phyloP scores from a whole-genome alignment of 208 protist genomes.

The Leishmania braziliensis region DNA sequence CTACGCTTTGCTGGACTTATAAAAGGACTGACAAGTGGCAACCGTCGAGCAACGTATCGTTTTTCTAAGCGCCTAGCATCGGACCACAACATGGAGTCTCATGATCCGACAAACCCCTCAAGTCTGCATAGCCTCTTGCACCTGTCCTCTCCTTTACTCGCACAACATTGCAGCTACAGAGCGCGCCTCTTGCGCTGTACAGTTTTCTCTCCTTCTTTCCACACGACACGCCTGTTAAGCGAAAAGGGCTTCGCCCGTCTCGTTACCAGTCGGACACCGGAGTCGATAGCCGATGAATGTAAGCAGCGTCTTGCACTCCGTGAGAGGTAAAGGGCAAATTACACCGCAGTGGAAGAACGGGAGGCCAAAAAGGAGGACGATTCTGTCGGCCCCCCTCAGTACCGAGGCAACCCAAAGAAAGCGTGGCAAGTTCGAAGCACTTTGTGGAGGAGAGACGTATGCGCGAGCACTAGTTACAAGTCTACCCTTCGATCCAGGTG shows the following conservation, averaged over 20 bases:
- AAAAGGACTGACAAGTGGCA: background rate
- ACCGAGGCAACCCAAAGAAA: background rate
- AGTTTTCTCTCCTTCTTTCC: background rate
- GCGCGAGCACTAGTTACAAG: too few relatives aligned
- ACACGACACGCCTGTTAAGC: background rate
- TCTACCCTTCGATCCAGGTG: too few relatives aligned
- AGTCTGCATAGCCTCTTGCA: background rate
- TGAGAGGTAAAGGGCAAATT: background rate
- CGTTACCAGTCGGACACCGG: background rate
- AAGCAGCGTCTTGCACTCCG: background rate
- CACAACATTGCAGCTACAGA: background rate
- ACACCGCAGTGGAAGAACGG: background rate
- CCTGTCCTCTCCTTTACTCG: background rate
- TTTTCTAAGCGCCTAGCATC: background rate
- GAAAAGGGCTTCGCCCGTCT: background rate
- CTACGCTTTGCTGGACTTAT: background rate
- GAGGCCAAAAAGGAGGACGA: background rate
- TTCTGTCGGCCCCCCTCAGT: background rate
- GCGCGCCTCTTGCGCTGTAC: background rate
- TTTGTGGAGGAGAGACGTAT: too few relatives aligned
- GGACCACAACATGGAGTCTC: background rate
- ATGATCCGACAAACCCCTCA: background rate
- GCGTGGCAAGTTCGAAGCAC: too few relatives aligned
- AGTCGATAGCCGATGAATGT: background rate
- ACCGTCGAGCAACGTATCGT: background rate